A percentile compares a stretch with the other conserved stretches of the same genome.
These are phyloP conservation scores for Serendipita sp. DNA, from an alignment of 768 basidiomycete species.

Conservation along the genomic window DNA sequence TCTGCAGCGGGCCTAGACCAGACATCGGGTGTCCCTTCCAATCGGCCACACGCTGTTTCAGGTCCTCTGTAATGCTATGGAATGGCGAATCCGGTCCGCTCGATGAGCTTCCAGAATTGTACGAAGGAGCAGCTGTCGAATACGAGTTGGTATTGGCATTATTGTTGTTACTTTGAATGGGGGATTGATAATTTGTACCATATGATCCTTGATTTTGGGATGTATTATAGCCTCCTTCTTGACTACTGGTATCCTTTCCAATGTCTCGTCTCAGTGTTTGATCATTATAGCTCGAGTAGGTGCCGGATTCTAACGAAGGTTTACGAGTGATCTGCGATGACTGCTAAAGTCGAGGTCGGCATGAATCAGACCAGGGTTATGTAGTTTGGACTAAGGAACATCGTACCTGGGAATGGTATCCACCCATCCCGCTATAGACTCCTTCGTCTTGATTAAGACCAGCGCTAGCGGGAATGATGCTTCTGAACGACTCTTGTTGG, in stretches of 20 bases:
- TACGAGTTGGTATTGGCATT: slow-evolving; percentile 1
- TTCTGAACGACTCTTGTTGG: not conserved
- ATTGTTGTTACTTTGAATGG: not conserved
- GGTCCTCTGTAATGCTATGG: slow-evolving; percentile 69
- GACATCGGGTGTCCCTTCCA: slow-evolving; percentile 93
- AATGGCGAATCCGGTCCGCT: slow-evolving; percentile 39
- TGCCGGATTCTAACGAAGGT: slow-evolving; percentile 1
- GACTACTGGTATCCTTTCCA: not conserved
- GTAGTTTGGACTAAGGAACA: not conserved
- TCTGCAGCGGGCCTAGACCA: slow-evolving; percentile 63
- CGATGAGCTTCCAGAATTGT: slow-evolving; percentile 3
- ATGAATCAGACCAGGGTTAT: not conserved
- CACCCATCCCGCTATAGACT: not conserved
- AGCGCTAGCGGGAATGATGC: not conserved
- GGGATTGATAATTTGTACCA: no score
- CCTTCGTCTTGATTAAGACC: not conserved
- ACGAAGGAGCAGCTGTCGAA: not conserved
- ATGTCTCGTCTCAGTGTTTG: not conserved
- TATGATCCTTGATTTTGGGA: not conserved
- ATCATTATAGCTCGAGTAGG: not conserved
- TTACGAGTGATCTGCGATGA: not conserved
- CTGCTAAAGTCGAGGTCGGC: not conserved
- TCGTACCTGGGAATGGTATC: not conserved
- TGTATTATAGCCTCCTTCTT: not conserved
- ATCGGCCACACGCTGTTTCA: slow-evolving; percentile 79